Evolutionary conservation across 768 basidiomycete species (phyloP), one percentile per base, ranked within the genome.

Genomic region (Amanita pseudoporphyria): DNA sequence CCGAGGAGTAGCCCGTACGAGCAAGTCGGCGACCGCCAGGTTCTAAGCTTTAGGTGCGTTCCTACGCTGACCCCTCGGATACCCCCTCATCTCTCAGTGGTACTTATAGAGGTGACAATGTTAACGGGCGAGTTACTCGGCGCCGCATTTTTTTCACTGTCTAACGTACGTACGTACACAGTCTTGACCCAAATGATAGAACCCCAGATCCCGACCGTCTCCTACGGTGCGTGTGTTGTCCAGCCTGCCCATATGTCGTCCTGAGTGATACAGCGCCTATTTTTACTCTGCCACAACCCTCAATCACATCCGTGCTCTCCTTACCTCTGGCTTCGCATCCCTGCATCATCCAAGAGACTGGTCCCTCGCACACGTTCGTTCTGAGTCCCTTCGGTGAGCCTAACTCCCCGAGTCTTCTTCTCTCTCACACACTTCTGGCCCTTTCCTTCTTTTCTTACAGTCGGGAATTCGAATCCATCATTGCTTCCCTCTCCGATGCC

Each of bases 251-350:
- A n/a, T n/a, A n/a, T n/a, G n/a, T n/a, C n/a, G n/a, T n/a, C n/a
- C n/a, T n/a, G n/a, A n/a, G n/a, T n/a, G n/a, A n/a, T n/a, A n/a
- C n/a, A 93, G 89, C 54, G 93, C 95, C 2, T 98, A 98, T 74
- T 97, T 97, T 69, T 85, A 98, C 68, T 97, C 95, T 0, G 77
- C 91, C 0, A 77, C 93, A 6, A 98, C 96, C 0, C 73, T 97
- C 36, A 99, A 99, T 68, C 83, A 94, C 66, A 75, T 97, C 51
- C 85, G 96, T 14, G 78, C 82, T 2, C 76, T 98, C 32, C 78
- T 99, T 5, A 81, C 84, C 1, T 95, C 92, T 12, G 92, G 93
- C 19, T 98, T 97, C 61, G 95, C 92, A 0, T 91, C 88, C n/a
- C 66, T 91, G 47, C 81, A 92, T 62, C 84, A 93, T 56, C 94